Evolutionary conservation across 169 alveolate species (phyloP), one percentile per base, ranked within the genome.

Genomic region (Cryptosporidium xiaoi): DNA sequence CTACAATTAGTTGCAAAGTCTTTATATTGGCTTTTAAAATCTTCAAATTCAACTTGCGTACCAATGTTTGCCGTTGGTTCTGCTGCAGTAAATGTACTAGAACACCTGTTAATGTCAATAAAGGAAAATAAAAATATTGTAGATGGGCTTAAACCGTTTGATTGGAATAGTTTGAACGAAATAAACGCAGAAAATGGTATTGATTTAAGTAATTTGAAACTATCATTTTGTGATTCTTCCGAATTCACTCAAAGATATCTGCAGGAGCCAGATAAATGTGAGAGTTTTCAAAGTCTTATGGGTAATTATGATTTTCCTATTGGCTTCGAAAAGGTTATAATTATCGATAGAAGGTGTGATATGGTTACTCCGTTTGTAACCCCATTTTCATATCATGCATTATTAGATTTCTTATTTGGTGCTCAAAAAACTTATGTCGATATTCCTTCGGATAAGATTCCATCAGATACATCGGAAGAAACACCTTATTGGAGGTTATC

Each of bases 371-470:
- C 95, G 2, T 82, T 94, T 56, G 83, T 92, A 55, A 90, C 95
- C 3, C 94, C 95, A 34, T 94, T 94, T 65, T 91, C 96, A 5
- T 94, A 94, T 66, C 95, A 94, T 66, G 96, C 94, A 18, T 50
- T 94, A 40, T 71, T 94, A 6, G 96, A 94, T 77, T 82, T 69
- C 58, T 65, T 91, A 29, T 85, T 92, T 51, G 91, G 94, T 24
- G 92, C 91, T 24, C 92, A 91, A 20, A 71, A 91, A 71, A 84
- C 93, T 15, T 84, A 90, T 27, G 82, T 93, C 53, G 96, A 93
- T 46, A 90, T 93, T 5, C 94, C 96, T 12, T 50, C 84, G 7
- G 93, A 51, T 53, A 84, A 51, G 69, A 51, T 77, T 4, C 29
- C 69, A 60, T 33, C 69, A 24, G 87, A 77, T 20, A 60, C 20